phyloP scores from a whole-genome alignment of 108 stramenopile genomes.

The Mediolabrus comicus region DNA sequence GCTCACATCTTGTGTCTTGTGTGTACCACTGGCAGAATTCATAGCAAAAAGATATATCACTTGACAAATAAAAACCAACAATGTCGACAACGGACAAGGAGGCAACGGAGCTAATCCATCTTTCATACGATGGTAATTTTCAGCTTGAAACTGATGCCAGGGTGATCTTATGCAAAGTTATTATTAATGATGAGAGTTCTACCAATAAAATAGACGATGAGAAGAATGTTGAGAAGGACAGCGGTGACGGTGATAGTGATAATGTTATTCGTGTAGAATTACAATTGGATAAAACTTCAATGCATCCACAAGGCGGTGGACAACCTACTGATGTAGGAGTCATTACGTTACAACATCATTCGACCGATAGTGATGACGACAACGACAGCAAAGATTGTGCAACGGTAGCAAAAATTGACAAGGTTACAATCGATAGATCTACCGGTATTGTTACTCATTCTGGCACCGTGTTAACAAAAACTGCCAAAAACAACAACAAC shows the following conservation, averaged over 20 bases:
- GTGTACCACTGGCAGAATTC: too few relatives aligned
- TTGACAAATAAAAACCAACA: too few relatives aligned
- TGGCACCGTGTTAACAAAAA: conserved; percentile 45
- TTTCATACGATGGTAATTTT: conserved; percentile 76
- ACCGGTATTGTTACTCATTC: conserved; percentile 64
- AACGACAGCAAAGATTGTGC: background rate
- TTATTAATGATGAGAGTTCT: background rate
- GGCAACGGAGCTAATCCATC: conserved; percentile 69
- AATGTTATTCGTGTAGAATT: conserved; percentile 30
- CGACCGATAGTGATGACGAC: too few relatives aligned
- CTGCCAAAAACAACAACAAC: too few relatives aligned
- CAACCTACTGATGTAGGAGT: conserved; percentile 79
- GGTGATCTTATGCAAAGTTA: conserved; percentile 25
- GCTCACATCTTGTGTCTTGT: too few relatives aligned
- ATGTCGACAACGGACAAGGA: too few relatives aligned
- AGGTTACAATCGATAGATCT: conserved; percentile 60
- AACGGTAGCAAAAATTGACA: conserved; percentile 39
- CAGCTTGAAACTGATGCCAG: conserved; percentile 53
- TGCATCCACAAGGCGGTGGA: conserved; percentile 88
- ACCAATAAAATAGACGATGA: background rate
- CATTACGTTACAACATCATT: too few relatives aligned
- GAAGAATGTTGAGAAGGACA: too few relatives aligned
- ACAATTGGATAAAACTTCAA: conserved; percentile 62
- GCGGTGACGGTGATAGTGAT: background rate
- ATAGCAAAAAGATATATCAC: too few relatives aligned